Evolutionary conservation across 2,329 filamentous ascomycete species (phyloP), one percentile per base, ranked within the genome.

Genomic region (Sporothrix schenckii): DNA sequence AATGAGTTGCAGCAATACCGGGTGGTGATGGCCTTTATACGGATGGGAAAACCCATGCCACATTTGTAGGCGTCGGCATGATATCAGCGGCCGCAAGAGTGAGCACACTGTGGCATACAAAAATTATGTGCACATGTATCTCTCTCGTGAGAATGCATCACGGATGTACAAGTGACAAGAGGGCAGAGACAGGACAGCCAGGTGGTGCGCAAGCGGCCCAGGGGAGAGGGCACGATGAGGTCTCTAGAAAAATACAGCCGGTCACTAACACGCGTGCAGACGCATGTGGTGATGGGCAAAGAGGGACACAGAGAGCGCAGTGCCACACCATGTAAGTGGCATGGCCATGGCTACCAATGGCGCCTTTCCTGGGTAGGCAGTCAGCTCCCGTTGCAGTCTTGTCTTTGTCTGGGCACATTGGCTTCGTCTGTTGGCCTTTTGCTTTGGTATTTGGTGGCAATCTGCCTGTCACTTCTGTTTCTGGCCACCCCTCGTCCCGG

Each of bases 121-220:
- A 60, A 61, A 61, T 14, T 44, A 39, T 44, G 56, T 44, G 56
- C 56, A 9, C 34, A 61, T 49, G 69, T 60, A 58, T 60, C 63
- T 60, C 53, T 70, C 44, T 60, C 53, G 61, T 53, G 53, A 47
- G 52, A 67, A 44, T 54, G 13, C 54, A 60, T 70, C 47, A 61
- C 30, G 47, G 50, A 61, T 66, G 27, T 61, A 61, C 69, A 70
- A 53, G 47, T 41, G 11, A 2, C 54, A 24, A 16, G 39, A 34
- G 21, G 34, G 9, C n/a, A 41, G 41, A 65, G 21, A 4, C 21
- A 27, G 21, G 61, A 52, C 13, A 21, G 16, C 11, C 5, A 52
- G 3, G 30, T 14, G 41, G 60, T 30, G 41, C n/a, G 44, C 61
- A 21, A 52, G 27, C 13, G 44, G 44, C 16, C 24, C 24, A 11